Evolutionary conservation across 768 basidiomycete species (phyloP), one percentile per base, ranked within the genome.

Genomic region (Mycena capillaripes): DNA sequence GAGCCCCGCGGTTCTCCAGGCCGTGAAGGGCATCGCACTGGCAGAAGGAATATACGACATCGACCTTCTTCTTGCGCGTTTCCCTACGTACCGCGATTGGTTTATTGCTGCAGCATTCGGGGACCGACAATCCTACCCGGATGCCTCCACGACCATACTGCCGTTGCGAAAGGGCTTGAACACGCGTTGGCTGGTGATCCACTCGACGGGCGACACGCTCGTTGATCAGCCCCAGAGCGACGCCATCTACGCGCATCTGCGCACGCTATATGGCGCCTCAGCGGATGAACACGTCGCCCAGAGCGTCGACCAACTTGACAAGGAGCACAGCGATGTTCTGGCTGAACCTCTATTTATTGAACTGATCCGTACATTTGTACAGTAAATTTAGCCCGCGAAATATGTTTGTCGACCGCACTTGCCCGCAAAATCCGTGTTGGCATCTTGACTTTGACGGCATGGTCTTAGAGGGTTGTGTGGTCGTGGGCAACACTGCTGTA

Each of bases 1-100:
- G 0, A 79, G 84, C 52, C 76, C 76, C 16, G 61, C 64, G 42
- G 82, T 91, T 23, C 81, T 88, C 57, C 73, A 75, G 64, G 83
- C 87, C 55, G 86, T 88, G 23, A 85, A 85, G 62, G 92, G 86
- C 19, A 82, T 95, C 55, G 80, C 91, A 60, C 72, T 92, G 75
- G 91, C 95, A 1, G 94, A 93, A 80, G 95, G 95, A 36, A 91
- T 95, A 72, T 95, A 91, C 80, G 91, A 95, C 79, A 81, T 95
- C 70, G 92, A 93, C 79, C 75, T 85, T 5, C 86, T 96, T 48
- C 84, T 95, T 29, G 74, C 79, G 16, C 86, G 84, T 67, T 95
- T 94, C 82, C 93, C 94, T 2, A 30, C 53, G n/a, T 96, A 95
- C 80, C 86, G 83, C 60, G 77, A 83, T 9, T 91, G 91, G 92